Conservation (phyloP, 306 rosid species). For the Quercus robur region DNA sequence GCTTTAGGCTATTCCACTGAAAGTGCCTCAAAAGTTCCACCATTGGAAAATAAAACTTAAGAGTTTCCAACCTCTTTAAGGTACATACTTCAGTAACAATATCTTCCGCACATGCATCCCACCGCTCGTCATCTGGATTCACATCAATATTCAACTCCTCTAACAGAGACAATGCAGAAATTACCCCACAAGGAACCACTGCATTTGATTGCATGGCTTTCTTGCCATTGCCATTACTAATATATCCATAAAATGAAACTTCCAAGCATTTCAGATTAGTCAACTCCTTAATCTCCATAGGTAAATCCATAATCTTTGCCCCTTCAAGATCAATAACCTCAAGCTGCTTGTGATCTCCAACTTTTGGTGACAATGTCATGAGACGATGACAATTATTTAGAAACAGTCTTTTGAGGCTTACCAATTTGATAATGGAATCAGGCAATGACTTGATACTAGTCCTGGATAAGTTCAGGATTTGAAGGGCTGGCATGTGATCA, state of each 20-base stretch:
- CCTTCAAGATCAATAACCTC: neutral
- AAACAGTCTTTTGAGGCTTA: neutral
- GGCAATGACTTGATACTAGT: neutral
- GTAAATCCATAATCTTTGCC: neutral
- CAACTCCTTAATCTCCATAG: neutral
- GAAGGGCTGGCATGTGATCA: neutral
- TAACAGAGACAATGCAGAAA: neutral
- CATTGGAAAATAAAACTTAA: conserved; percentile 11
- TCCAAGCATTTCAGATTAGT: neutral
- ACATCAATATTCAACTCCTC: conserved; percentile 4
- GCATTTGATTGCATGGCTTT: neutral
- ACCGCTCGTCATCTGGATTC: conserved; percentile 19
- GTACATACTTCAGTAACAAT: conserved; percentile 12
- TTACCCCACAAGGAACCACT: neutral
- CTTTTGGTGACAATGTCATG: neutral
- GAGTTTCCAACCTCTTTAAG: neutral
- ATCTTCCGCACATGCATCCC: neutral
- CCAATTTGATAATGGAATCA: neutral
- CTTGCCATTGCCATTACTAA: no score
- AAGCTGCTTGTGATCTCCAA: neutral
- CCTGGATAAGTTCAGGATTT: neutral
- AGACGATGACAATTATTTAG: neutral
- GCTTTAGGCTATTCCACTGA: fast-evolving
- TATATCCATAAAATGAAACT: neutral
- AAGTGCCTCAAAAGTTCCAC: neutral